These are phyloP conservation scores for Fraxinus platypoda DNA, from an alignment of 305 asterid genomes.

Conservation along the genomic window DNA sequence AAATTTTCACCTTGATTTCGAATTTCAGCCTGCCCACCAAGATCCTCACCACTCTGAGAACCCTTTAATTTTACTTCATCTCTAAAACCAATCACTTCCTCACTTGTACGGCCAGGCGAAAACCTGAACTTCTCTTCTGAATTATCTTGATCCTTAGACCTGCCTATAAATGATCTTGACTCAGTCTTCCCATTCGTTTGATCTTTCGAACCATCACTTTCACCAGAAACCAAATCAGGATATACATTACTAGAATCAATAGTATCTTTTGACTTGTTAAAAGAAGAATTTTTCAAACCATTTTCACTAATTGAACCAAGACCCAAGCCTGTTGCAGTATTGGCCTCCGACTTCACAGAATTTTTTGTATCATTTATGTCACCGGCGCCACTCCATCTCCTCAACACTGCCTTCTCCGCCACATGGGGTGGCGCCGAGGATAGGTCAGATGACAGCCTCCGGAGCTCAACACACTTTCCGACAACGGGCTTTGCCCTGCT, in stretches of 20 bases:
- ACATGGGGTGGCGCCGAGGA: conserved; percentile 27
- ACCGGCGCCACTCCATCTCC: conserved; percentile 93
- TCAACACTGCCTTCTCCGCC: conserved; percentile 64
- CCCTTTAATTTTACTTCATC: conserved; percentile 34
- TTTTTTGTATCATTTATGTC: conserved; percentile 49
- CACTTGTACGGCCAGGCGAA: conserved; percentile 28
- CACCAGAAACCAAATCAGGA: conserved; percentile 30
- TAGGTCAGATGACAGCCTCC: conserved; percentile 69
- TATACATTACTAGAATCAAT: conserved; percentile 30
- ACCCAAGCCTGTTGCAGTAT: conserved; percentile 27
- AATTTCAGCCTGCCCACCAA: conserved; percentile 35
- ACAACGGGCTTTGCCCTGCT: conserved; percentile 52
- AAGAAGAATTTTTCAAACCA: conserved; percentile 36
- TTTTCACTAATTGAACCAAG: conserved; percentile 26
- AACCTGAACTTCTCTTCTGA: conserved; percentile 37
- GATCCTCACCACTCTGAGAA: conserved; percentile 38
- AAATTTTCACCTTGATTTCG: conserved; percentile 36
- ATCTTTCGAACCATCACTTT: conserved; percentile 44
- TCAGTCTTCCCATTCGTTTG: conserved; percentile 37
- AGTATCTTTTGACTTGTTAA: conserved; percentile 37
- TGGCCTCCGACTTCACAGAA: conserved; percentile 36
- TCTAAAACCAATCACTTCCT: conserved; percentile 29
- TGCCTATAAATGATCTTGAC: conserved; percentile 39
- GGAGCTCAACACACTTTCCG: conserved; percentile 62
- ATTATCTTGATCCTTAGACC: conserved; percentile 42